phyloP scores from a whole-genome alignment of 768 basidiomycete genomes.

The Leccinum fibrillosum region DNA sequence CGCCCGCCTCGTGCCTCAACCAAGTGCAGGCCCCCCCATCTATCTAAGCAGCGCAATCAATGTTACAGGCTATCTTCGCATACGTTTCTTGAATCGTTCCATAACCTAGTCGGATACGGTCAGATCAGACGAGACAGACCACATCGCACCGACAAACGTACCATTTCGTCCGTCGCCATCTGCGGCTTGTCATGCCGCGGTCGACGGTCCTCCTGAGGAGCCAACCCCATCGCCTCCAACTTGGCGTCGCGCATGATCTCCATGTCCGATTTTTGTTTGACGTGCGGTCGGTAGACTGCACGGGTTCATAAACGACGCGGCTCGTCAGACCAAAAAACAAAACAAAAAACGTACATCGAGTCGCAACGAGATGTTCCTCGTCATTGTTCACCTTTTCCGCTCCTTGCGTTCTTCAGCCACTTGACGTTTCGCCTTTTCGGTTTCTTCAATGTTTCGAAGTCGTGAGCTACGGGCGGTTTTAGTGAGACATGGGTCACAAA shows the following conservation, averaged over 20 bases:
- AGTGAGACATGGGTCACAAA: neutral
- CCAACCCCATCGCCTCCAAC: constrained; percentile 79
- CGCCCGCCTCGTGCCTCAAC: no score
- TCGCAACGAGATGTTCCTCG: constrained; percentile 81
- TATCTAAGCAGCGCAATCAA: no score
- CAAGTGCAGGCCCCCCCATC: neutral
- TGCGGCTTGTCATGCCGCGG: constrained; percentile 57
- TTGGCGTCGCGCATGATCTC: constrained; percentile 88
- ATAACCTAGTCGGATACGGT: constrained; percentile 62
- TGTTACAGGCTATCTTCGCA: constrained; percentile 57
- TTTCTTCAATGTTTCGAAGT: constrained; percentile 74
- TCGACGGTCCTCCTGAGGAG: constrained; percentile 39
- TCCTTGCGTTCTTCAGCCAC: constrained; percentile 74
- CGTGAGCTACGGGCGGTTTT: constrained; percentile 53
- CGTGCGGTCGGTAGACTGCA: constrained; percentile 80
- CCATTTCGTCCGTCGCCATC: constrained; percentile 90
- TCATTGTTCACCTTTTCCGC: constrained; percentile 52
- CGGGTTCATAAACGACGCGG: neutral
- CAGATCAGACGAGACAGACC: neutral
- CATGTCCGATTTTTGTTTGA: constrained; percentile 81
- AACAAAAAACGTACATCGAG: constrained; percentile 64
- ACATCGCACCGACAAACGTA: constrained; percentile 33
- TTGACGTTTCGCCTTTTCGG: constrained; percentile 90
- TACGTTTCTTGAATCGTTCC: constrained; percentile 97
- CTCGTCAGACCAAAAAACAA: neutral